Conservation (phyloP, 345 rosid species). For the Triadica sebifera region DNA sequence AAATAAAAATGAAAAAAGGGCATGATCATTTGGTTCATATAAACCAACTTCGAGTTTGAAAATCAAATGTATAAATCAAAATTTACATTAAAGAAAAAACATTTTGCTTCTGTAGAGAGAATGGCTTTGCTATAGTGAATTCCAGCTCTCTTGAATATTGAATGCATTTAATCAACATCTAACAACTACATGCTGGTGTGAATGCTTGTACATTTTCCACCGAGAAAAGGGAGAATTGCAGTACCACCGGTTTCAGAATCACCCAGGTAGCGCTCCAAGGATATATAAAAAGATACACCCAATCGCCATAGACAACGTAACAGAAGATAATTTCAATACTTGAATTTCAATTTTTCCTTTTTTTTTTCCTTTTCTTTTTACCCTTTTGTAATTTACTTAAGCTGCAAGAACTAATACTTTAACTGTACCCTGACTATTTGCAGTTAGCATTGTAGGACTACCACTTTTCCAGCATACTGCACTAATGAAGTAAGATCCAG, state of each 20-base stretch:
- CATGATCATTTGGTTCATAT: too few relatives aligned
- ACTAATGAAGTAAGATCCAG: constrained; percentile 83
- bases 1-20: too few relatives aligned
- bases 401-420: constrained; percentile 86
- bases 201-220: constrained; percentile 3
- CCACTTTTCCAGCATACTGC: constrained; percentile 99
- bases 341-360: neutral
- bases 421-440: constrained; percentile 98
- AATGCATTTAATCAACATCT: neutral
- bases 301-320: neutral
- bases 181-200: neutral
- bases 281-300: constrained; percentile 10
- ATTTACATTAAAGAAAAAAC: neutral
- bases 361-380: neutral
- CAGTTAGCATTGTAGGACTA: constrained; percentile 87
- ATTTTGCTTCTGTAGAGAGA: neutral
- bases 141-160: neutral
- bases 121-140: neutral
- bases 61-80: neutral
- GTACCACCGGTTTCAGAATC: constrained; percentile 4
- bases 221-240: neutral
- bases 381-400: constrained; percentile 22
- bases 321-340: neutral
- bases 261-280: neutral
- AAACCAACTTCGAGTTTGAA: neutral